phyloP scores from a whole-genome alignment of 2,329 filamentous ascomycete genomes.

The Penicillium hesseltinei region DNA sequence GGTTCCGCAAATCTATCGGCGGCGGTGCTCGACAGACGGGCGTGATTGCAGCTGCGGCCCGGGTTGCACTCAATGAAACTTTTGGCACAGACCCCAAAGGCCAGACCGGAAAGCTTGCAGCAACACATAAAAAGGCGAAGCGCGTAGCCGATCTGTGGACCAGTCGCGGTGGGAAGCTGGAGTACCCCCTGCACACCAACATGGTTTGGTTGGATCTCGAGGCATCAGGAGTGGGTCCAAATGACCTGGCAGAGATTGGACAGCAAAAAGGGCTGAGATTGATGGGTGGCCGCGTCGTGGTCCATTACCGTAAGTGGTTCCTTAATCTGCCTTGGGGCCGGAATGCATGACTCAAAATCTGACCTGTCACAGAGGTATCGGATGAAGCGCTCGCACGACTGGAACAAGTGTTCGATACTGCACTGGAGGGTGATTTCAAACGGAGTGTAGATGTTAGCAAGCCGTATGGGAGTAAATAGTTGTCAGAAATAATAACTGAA shows the following conservation, averaged over 20 bases:
- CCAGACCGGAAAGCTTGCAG: slow-evolving; percentile 60
- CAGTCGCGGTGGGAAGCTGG: slow-evolving; percentile 64
- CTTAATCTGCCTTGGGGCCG: not conserved
- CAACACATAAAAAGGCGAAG: slow-evolving; percentile 62
- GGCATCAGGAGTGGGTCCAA: slow-evolving; percentile 53
- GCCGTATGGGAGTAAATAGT: slow-evolving; percentile 35
- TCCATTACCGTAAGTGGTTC: slow-evolving; percentile 59
- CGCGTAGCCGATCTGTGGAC: slow-evolving; percentile 66
- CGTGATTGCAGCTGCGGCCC: slow-evolving; percentile 70
- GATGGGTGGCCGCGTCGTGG: slow-evolving; percentile 59
- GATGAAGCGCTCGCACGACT: slow-evolving; percentile 61
- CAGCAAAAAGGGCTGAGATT: slow-evolving; percentile 59
- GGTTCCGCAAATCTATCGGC: slow-evolving; percentile 77
- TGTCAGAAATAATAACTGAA: not conserved
- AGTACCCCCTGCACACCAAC: slow-evolving; percentile 77
- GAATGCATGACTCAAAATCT: slow-evolving; percentile 15
- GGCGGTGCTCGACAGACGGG: slow-evolving; percentile 76
- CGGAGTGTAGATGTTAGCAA: slow-evolving; percentile 33
- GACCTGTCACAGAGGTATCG: slow-evolving; percentile 55
- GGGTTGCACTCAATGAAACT: slow-evolving; percentile 75
- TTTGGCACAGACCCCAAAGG: slow-evolving; percentile 61
- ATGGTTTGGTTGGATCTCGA: slow-evolving; percentile 83
- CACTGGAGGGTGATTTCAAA: slow-evolving; percentile 33
- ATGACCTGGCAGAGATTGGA: slow-evolving; percentile 55
- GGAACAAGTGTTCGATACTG: slow-evolving; percentile 54